Base-by-base conservation (phyloP, 2,329 filamentous ascomycete species). In the Monosporascus sp. region DNA sequence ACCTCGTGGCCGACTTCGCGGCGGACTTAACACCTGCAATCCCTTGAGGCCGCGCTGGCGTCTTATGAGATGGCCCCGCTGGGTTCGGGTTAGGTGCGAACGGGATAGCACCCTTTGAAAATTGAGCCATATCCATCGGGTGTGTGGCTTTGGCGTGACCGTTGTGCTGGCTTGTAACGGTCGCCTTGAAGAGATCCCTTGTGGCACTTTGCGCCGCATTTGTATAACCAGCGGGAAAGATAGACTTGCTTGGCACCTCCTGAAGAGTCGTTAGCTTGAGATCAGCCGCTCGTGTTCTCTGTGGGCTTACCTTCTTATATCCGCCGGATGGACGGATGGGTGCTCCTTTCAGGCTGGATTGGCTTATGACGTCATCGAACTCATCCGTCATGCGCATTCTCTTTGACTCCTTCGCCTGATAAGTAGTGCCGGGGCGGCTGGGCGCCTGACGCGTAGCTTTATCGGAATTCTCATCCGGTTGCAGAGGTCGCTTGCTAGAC, bases 101-200 rank as follows among this genome's bases (percentile, higher is more conserved):
- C 2, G 90, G 89, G 60, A 97, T 97, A 27, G 88, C 85, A n/a
- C 84, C 89, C 70, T 88, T 96, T 7, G 90, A 89, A 54, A 93
- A 85, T 65, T 93, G 89, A n/a, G 87, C 83, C 83, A 93, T 91
- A 61, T 94, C 90, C 64, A 91, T 75, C 2, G 88, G 88, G 62
- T 91, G 85, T 1, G 75, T 78, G 3, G 80, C 73, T 67, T 87
- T 85, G 49, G 74, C 71, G 38, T 88, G 82, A 58, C 80, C 77
- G 61, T 83, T 80, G 59, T 89, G 85, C 62, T 90, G 88, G 20
- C 78, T 76, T 15, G 82, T 84, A 48, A 87, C 79, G 0, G 82
- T 83, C 7, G 81, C 73, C 70, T 86, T 88, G 76, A 86, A 86
- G 52, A 88, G 70, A 61, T 82, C 75, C 65, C 78, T 72, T 62